phyloP scores from a whole-genome alignment of 306 rosid species.

The Pyrus betulifolia region DNA sequence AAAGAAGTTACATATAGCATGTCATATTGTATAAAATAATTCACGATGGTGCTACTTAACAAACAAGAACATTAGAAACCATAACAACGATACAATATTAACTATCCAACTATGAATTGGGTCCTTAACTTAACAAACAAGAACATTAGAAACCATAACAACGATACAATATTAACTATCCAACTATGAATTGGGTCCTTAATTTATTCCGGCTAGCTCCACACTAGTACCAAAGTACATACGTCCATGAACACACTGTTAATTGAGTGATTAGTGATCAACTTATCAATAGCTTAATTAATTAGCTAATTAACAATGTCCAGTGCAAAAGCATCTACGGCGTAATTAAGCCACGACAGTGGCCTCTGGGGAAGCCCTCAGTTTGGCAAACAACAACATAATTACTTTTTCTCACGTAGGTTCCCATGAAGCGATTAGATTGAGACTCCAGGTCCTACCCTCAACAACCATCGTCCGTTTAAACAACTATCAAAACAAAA shows the following conservation, averaged over 20 bases:
- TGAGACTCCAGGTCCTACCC: constrained; percentile 40
- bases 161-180: neutral
- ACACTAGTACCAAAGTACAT: too few species aligned
- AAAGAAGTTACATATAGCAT: too few species aligned
- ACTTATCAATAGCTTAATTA: too few species aligned
- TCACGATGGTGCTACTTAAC: neutral
- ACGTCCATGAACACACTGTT: neutral
- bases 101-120: neutral
- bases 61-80: neutral
- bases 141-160: neutral
- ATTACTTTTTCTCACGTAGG: constrained; percentile 26
- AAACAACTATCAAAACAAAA: too few species aligned
- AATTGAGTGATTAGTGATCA: neutral
- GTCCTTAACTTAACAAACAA: neutral
- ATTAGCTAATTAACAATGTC: constrained; percentile 4
- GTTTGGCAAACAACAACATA: constrained; percentile 40
- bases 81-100: neutral
- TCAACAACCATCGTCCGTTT: constrained; percentile 28
- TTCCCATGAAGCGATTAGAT: constrained; percentile 45
- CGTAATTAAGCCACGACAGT: constrained; percentile 47
- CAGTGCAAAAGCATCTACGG: constrained; percentile 50
- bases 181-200: neutral
- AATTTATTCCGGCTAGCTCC: neutral
- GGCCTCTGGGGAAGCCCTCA: constrained; percentile 41
- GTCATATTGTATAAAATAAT: too few species aligned